A percentile compares a stretch with the other conserved stretches of the same genome.
Evolutionary conservation across 1,284 basidiomycete species (phyloP).

Genomic region (Pseudozyma sp.): DNA sequence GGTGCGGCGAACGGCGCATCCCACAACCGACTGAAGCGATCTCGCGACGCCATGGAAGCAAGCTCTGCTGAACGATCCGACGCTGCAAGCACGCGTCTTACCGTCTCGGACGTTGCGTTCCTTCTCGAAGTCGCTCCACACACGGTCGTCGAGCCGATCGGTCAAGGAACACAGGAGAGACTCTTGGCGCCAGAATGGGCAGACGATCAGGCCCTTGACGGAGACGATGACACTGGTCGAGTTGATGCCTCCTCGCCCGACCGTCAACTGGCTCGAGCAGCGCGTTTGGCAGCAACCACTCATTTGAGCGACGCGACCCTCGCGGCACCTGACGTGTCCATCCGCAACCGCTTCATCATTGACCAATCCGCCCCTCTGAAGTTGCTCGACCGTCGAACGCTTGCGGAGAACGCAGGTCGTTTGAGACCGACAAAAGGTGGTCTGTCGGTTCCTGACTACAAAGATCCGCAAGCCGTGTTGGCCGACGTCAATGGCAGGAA

Average conservation of each 20-base stretch:
- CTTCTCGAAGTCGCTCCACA: slow-evolving; percentile 61
- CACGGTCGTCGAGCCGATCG: slow-evolving; percentile 64
- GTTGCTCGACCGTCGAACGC: slow-evolving; percentile 54
- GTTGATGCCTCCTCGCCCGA: slow-evolving; percentile 22
- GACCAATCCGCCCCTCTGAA: slow-evolving; percentile 60
- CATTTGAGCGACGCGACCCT: slow-evolving; percentile 42
- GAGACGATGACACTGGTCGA: slow-evolving; percentile 12
- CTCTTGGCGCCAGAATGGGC: slow-evolving; percentile 59
- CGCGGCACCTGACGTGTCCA: slow-evolving; percentile 5
- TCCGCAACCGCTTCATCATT: slow-evolving; percentile 57
- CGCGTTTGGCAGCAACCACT: slow-evolving; percentile 45
- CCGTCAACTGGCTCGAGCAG: slow-evolving; percentile 24
- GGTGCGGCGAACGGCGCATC: not conserved
- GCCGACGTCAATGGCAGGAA: slow-evolving; percentile 47
- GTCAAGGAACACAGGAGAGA: slow-evolving; percentile 62
- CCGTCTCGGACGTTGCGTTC: slow-evolving; percentile 61
- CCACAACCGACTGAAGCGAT: slow-evolving; percentile 31
- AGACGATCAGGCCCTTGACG: slow-evolving; percentile 22
- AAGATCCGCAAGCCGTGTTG: slow-evolving; percentile 22
- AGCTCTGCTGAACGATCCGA: slow-evolving; percentile 14
- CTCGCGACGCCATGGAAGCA: slow-evolving; percentile 29
- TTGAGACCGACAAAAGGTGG: slow-evolving; percentile 45
- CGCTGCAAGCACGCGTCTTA: slow-evolving; percentile 41
- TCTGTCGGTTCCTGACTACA: slow-evolving; percentile 31
- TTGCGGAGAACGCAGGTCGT: slow-evolving; percentile 48